Evolutionary conservation across 768 basidiomycete genomes (phyloP), one percentile per base, ranked within the genome.

Genomic region (Suillus fuscotomentosus): DNA sequence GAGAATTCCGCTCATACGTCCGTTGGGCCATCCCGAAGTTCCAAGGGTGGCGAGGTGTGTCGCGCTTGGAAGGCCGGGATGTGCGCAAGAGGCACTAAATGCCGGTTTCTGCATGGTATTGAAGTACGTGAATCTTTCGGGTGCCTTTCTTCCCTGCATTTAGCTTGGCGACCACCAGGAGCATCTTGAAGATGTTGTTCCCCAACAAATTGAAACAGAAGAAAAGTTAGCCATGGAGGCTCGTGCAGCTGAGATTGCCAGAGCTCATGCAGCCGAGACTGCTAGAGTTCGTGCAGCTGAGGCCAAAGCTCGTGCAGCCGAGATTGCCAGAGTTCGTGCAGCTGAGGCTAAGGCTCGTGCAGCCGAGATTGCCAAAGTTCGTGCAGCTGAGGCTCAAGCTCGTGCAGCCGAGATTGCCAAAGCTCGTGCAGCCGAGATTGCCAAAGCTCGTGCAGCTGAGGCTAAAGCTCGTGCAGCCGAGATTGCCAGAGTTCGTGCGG

Each of bases 51-150:
- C 50, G 66, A 67, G 15, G 62, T 14, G 56, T 76, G 75, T 67
- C 70, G 64, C 42, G 68, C 73, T 60, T 79, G 79, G 81, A 79
- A 72, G 56, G 71, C 71, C 60, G 80, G 81, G 50, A 72, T 70
- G 9, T 82, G 81, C 69, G 63, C 69, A 61, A 76, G 69, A 65
- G 80, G 79, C 20, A 62, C 71, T 9, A 72, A 72, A 55, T 81
- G 81, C 62, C 66, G 71, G 56, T 81, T 72, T 57, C 54, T n/a
- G 11, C 81, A 81, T 59, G 70, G 73, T 47, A 60, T 70, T 5
- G 67, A 74, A n/a, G 78, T 79, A 68, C n/a, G 70, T 66, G n/a
- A 27, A 27, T 59, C 17, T 20, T 27, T 42, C 11, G 24, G 17
- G 17, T 11, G n/a, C 24, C 15, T 59, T 27, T 59, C 8, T 41